Base-by-base conservation (phyloP, 2,329 filamentous ascomycete species). In the Niveomyces coronatus region DNA sequence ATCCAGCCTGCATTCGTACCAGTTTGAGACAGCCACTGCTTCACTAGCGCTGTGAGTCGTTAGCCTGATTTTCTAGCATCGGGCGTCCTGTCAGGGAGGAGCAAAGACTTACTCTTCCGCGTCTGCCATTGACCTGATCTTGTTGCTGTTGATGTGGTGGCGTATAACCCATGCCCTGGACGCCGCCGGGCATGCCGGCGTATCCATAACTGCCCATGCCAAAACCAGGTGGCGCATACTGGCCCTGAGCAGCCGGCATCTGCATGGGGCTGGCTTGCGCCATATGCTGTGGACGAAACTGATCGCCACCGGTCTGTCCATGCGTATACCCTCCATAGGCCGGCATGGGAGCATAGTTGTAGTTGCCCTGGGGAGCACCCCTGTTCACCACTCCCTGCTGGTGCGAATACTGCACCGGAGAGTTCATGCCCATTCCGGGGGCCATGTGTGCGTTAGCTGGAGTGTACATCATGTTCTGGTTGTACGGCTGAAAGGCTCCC, bases 331-430 rank as follows among this genome's bases (percentile, higher is more conserved):
- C 65, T n/a, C 60, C 64, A 48, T 69, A 77, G 26, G 67, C 61
- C 52, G 70, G 73, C 65, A 79, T 70, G 7, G 60, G 54, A 4
- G 71, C 66, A 50, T 70, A 79, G 55, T 65, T 76, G 53, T 70
- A 74, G 51, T 64, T 69, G 60, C 76, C 68, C 9, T 68, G 68
- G 10, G 71, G 70, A 2, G 22, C 30, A 9, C 63, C 67, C 14
- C 74, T 65, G 32, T 64, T 63, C 55, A 79, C 64, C 61, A 78
- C 65, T 49, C 54, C 64, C 51, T 76, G 74, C 52, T 76, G 74
- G 50, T 38, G n/a, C n/a, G n/a, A n/a, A n/a, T 73, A 78, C 45
- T 75, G 72, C 47, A 77, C 52, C 47, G 70, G 72, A 50, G 73
- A 68, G n/a, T n/a, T n/a, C 43, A 76, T 54, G 47, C 62, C 66